Conservation (phyloP, 2,329 filamentous ascomycete species). For the Meredithiella fracta region DNA sequence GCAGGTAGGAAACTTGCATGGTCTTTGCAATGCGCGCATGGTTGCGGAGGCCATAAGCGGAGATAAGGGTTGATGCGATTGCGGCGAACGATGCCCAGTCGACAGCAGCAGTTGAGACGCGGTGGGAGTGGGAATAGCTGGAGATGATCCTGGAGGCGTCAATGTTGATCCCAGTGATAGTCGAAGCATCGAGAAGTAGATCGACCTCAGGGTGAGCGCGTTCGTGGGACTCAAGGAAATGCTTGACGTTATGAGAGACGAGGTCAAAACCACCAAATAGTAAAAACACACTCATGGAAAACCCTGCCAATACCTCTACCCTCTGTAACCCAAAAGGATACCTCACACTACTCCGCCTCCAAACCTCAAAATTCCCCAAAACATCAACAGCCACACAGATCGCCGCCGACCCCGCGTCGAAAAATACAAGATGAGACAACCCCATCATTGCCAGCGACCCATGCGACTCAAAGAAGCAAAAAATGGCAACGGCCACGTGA, state of each 20-base stretch:
- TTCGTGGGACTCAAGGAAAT: slow-evolving; percentile 56
- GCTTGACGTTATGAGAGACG: slow-evolving; percentile 82
- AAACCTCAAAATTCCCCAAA: slow-evolving; percentile 91
- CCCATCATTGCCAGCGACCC: slow-evolving; percentile 84
- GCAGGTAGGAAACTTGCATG: slow-evolving; percentile 69
- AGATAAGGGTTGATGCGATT: slow-evolving; percentile 67
- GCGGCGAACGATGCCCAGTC: slow-evolving; percentile 70
- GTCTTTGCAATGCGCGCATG: slow-evolving; percentile 83
- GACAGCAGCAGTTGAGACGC: slow-evolving; percentile 57
- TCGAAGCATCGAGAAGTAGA: slow-evolving; percentile 17
- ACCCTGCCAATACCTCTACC: slow-evolving; percentile 83
- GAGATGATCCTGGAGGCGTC: neutral
- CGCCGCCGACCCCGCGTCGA: slow-evolving; percentile 82
- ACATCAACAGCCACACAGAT: slow-evolving; percentile 88
- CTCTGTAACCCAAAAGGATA: slow-evolving; percentile 89
- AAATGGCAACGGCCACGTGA: slow-evolving; percentile 67
- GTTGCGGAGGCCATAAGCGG: slow-evolving; percentile 74
- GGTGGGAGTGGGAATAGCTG: slow-evolving; percentile 34
- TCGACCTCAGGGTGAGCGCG: neutral
- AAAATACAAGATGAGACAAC: slow-evolving; percentile 82
- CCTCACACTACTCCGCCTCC: slow-evolving; percentile 79
- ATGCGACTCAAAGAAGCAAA: slow-evolving; percentile 71
- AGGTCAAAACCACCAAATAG: slow-evolving; percentile 97
- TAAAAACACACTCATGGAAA: slow-evolving; percentile 88
- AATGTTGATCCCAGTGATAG: slow-evolving; percentile 15